Percentiles rank a stretch among this genome's conserved stretches.
phyloP scores from a whole-genome alignment of 345 rosid species.

The Cardamine resedifolia region DNA sequence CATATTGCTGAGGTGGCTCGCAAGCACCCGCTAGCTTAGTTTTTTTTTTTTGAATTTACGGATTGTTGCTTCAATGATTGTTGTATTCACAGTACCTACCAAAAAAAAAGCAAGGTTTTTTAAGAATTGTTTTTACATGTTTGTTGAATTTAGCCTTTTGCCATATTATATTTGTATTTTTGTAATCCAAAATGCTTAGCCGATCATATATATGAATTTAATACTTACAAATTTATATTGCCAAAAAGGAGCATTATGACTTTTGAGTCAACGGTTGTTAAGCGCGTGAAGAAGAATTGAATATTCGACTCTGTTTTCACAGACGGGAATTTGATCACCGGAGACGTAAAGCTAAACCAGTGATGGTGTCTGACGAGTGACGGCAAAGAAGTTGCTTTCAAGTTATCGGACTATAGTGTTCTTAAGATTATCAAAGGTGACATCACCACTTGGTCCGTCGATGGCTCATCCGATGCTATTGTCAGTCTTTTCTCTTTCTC shows the following conservation, averaged over 20 bases:
- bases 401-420: conserved; percentile 45
- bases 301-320: conserved; percentile 28
- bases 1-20: conserved; percentile 70
- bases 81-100: conserved; percentile 21
- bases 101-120: conserved; percentile 2
- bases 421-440: conserved; percentile 75
- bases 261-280: conserved; percentile 20
- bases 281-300: conserved; percentile 24
- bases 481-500: conserved; percentile 40
- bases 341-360: not conserved
- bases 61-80: conserved; percentile 28
- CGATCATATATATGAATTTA: not conserved
- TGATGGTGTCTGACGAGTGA: conserved; percentile 45
- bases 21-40: conserved; percentile 66
- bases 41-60: not conserved
- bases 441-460: conserved; percentile 74
- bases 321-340: not conserved
- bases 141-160: conserved; percentile 5
- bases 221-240: not conserved
- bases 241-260: not conserved
- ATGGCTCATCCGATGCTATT: conserved; percentile 83
- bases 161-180: not conserved
- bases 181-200: conserved; percentile 6
- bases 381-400: conserved; percentile 38
- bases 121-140: not conserved